Conservation (phyloP, 441 rosid species). For the Arabidopsis lyrata region DNA sequence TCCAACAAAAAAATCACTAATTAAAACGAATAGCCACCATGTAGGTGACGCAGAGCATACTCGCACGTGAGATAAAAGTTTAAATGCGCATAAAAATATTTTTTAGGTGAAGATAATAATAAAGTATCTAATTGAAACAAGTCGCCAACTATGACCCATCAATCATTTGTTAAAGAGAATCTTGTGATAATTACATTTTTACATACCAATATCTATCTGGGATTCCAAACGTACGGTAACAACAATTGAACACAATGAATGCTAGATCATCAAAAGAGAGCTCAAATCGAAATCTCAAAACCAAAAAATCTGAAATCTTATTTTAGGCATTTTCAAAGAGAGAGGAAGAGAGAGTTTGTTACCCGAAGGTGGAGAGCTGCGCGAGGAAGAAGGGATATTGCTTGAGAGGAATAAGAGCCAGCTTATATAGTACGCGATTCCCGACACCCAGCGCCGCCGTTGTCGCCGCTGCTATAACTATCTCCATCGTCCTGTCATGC, state of each 20-base stretch:
- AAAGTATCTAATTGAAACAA: neutral
- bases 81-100: conserved; percentile 3
- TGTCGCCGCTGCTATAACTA: conserved; percentile 64
- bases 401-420: conserved; percentile 88
- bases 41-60: conserved; percentile 34
- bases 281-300: neutral
- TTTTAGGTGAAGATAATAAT: conserved; percentile 8
- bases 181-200: conserved; percentile 29
- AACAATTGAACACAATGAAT: no score
- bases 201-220: conserved; percentile 12
- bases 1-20: neutral
- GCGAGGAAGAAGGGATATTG: conserved; percentile 94
- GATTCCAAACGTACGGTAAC: neutral
- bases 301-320: conserved; percentile 20
- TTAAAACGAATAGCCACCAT: neutral
- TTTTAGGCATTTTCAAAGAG: neutral
- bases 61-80: conserved; percentile 36
- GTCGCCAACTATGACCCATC: conserved; percentile 44
- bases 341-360: conserved; percentile 8
- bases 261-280: no score
- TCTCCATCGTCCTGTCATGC: conserved; percentile 51
- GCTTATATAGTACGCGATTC: conserved; percentile 82
- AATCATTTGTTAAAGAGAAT: conserved; percentile 9
- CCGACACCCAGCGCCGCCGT: conserved; percentile 88
- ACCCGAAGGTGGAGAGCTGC: conserved; percentile 96